Conservation (phyloP, 805 yeast species). For the Wickerhamiella azymoides region DNA sequence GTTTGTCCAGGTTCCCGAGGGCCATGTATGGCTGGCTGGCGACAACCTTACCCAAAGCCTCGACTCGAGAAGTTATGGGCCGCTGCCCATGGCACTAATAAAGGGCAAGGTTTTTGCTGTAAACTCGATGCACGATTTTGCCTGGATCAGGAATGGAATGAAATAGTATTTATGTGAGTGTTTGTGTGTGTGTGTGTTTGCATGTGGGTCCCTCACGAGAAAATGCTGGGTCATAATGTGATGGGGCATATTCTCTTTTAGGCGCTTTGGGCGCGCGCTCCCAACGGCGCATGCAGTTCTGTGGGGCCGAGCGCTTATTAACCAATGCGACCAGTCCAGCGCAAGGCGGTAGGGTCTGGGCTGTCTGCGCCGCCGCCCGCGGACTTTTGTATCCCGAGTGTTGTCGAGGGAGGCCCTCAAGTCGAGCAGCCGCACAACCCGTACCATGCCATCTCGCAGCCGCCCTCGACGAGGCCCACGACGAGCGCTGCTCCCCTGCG, state of each 20-base stretch:
- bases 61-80: conserved; percentile 81
- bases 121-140: conserved; percentile 11
- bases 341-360: conserved; percentile 20
- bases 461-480: conserved; percentile 2
- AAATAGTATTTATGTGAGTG: background rate
- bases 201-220: no score
- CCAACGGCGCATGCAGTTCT: no score
- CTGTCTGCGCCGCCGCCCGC: conserved; percentile 13
- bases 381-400: conserved; percentile 12
- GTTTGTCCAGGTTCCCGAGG: conserved; percentile 71
- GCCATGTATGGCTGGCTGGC: conserved; percentile 96
- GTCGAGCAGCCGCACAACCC: conserved; percentile 14
- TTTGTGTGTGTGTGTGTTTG: conserved; percentile 8
- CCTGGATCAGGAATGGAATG: conserved; percentile 14
- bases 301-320: no score
- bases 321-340: conserved; percentile 10
- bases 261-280: no score
- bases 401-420: conserved; percentile 7
- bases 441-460: conserved; percentile 14
- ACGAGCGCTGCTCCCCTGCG: conserved; percentile 5
- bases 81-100: conserved; percentile 77
- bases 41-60: conserved; percentile 78
- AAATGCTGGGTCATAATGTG: no score
- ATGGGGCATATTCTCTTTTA: no score
- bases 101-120: conserved; percentile 64